These are phyloP conservation scores for Musa beccarii DNA, from an alignment of 176 grass and related monocot species.

Conservation along the genomic window DNA sequence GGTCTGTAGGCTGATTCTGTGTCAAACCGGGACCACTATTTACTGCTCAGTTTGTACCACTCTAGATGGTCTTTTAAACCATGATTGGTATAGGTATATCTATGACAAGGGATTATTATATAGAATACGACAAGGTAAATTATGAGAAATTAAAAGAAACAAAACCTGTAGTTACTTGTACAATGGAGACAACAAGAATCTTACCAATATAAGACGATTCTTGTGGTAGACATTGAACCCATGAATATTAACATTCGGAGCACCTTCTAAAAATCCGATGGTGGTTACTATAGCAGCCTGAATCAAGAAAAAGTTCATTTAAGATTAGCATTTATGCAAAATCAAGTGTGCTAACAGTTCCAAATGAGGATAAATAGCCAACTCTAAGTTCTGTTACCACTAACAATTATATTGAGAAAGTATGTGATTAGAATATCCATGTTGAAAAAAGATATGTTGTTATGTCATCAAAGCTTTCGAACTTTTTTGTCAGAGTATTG, in stretches of 20 bases:
- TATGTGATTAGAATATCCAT: neutral
- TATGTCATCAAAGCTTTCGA: neutral
- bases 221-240: conserved; percentile 98
- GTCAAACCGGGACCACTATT: neutral
- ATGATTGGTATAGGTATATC: neutral
- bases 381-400: too few relatives aligned
- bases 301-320: neutral
- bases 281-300: conserved; percentile 69
- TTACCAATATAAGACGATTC: conserved; percentile 88
- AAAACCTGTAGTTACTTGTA: neutral
- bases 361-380: neutral
- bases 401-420: too few relatives aligned
- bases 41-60: neutral
- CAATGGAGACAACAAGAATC: conserved; percentile 18
- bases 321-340: neutral
- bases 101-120: neutral
- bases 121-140: neutral
- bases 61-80: too few relatives aligned
- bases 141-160: neutral
- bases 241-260: conserved; percentile 82
- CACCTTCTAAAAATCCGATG: conserved; percentile 86
- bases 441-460: neutral
- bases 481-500: neutral
- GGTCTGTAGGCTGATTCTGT: too few relatives aligned
- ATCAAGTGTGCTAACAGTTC: neutral